A percentile compares a stretch with the other conserved stretches of the same genome.
phyloP scores from a whole-genome alignment of 2,329 filamentous ascomycete species.

The Chaetomiaceae sp. region DNA sequence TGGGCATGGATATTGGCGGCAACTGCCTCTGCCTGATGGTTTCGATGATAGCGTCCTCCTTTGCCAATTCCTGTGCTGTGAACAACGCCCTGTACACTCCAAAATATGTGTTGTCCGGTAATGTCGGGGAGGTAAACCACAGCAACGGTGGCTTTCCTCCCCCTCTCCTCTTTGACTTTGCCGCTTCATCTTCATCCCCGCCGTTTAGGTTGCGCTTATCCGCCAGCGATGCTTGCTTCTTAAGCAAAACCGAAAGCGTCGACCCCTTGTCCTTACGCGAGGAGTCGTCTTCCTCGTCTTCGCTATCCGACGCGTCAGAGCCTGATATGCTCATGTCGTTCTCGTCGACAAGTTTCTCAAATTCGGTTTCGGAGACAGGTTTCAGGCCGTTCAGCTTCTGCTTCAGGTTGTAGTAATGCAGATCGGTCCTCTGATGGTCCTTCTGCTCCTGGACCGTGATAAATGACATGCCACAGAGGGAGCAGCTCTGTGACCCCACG shows the following conservation, averaged over 20 bases:
- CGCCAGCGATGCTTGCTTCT: slow-evolving; percentile 73
- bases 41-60: slow-evolving; percentile 57
- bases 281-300: slow-evolving; percentile 56
- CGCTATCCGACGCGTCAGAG: slow-evolving; percentile 68
- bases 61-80: slow-evolving; percentile 64
- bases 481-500: slow-evolving; percentile 69
- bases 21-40: slow-evolving; percentile 74
- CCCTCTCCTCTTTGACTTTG: slow-evolving; percentile 44
- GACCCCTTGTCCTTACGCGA: slow-evolving; percentile 61
- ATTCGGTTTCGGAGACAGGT: slow-evolving; percentile 73
- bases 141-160: slow-evolving; percentile 69
- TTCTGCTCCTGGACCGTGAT: slow-evolving; percentile 73
- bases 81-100: slow-evolving; percentile 84
- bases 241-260: slow-evolving; percentile 71
- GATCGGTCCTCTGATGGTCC: slow-evolving; percentile 80
- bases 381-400: slow-evolving; percentile 73
- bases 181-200: slow-evolving; percentile 44
- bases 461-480: slow-evolving; percentile 72
- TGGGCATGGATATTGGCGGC: slow-evolving; percentile 52
- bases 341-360: slow-evolving; percentile 78
- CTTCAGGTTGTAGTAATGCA: slow-evolving; percentile 93
- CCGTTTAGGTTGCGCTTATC: slow-evolving; percentile 38
- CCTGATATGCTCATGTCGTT: slow-evolving; percentile 91
- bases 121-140: slow-evolving; percentile 74
- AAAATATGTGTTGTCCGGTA: slow-evolving; percentile 75